Conservation (phyloP, 805 yeast species). For the Sugiyamaella marilandica region DNA sequence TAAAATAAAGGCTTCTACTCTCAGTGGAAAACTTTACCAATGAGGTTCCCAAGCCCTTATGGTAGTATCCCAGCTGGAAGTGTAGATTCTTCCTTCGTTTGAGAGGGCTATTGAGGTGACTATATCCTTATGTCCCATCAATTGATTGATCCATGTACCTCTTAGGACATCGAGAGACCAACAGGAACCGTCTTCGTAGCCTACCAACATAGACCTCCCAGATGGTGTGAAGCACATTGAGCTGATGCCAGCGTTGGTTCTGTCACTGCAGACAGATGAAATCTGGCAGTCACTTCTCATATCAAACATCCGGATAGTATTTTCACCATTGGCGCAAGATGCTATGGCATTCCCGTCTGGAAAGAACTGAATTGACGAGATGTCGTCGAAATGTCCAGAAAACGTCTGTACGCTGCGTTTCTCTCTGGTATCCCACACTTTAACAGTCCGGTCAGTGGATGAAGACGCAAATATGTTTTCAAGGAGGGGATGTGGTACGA, state of each 20-base stretch:
- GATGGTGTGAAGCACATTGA: slow-evolving; percentile 69
- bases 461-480: slow-evolving; percentile 62
- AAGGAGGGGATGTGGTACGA: slow-evolving; percentile 60
- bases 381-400: slow-evolving; percentile 57
- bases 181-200: slow-evolving; percentile 73
- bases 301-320: slow-evolving; percentile 64
- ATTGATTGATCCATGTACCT: slow-evolving; percentile 56
- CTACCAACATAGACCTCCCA: slow-evolving; percentile 68
- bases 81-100: slow-evolving; percentile 75
- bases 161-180: slow-evolving; percentile 72
- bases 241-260: slow-evolving; percentile 41
- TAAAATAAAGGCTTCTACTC: neutral
- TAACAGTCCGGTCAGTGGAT: slow-evolving; percentile 63
- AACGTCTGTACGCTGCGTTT: slow-evolving; percentile 36
- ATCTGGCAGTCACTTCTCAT: slow-evolving; percentile 71
- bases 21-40: neutral
- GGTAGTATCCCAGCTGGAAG: slow-evolving; percentile 78
- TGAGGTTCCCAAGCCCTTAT: slow-evolving; percentile 31
- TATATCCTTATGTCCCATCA: slow-evolving; percentile 61
- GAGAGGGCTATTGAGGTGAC: slow-evolving; percentile 61
- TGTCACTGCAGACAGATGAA: slow-evolving; percentile 24
- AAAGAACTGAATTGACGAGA: slow-evolving; percentile 56
- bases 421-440: slow-evolving; percentile 73
- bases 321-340: slow-evolving; percentile 72
- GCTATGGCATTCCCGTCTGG: slow-evolving; percentile 68